Conservation (phyloP, 176 grass and related monocot genomes). For the Eragrostis curvula region DNA sequence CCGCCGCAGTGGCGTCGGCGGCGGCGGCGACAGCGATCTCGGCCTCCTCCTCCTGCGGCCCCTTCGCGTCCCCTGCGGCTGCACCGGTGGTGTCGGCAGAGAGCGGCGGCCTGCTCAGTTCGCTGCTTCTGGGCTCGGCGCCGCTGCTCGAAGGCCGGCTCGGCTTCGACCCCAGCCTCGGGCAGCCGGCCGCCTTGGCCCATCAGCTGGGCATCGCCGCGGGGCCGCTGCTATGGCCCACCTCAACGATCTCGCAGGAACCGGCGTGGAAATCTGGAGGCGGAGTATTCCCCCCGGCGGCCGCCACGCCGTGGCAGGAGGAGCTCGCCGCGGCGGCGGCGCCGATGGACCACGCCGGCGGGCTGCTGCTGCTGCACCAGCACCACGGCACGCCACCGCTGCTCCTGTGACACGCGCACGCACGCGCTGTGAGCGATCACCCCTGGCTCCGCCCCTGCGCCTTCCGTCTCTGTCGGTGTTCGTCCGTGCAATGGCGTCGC, state of each 20-base stretch:
- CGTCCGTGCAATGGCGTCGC: too few relatives aligned
- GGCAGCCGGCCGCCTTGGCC: conserved; percentile 17
- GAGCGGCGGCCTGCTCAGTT: conserved; percentile 23
- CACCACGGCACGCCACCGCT: too few relatives aligned
- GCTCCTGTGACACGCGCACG: too few relatives aligned
- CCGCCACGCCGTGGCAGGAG: conserved; percentile 38
- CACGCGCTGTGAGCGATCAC: too few relatives aligned
- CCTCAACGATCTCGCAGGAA: neutral
- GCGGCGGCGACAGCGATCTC: neutral
- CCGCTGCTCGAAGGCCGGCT: conserved; percentile 44
- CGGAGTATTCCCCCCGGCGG: neutral
- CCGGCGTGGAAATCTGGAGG: neutral
- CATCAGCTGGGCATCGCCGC: neutral
- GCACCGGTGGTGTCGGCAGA: neutral
- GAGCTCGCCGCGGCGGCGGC: conserved; percentile 39
- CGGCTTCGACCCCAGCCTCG: conserved; percentile 46
- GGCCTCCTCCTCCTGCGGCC: neutral
- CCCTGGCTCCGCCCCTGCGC: too few relatives aligned
- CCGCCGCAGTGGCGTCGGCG: neutral
- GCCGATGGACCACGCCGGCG: too few relatives aligned
- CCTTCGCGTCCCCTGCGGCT: neutral
- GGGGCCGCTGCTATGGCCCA: neutral
- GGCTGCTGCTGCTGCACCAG: too few relatives aligned
- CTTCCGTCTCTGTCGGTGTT: too few relatives aligned
- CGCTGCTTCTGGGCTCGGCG: conserved; percentile 35